Evolutionary conservation across 2,329 filamentous ascomycete species (phyloP), one percentile per base, ranked within the genome.

Genomic region (Trichoderma koningiopsis): DNA sequence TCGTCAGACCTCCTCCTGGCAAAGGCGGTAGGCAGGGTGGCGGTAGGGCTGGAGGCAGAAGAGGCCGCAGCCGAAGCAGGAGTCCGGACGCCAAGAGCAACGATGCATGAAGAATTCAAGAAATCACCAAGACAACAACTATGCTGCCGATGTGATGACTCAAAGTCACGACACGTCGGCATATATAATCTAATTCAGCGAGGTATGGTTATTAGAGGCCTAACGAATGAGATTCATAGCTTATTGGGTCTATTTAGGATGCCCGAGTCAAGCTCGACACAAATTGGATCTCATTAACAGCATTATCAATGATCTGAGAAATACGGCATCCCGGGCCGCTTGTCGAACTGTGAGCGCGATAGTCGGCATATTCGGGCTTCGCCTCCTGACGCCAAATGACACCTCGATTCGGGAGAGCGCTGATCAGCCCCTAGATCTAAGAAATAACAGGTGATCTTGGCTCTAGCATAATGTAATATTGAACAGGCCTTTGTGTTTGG

Each of bases 1-100:
- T 96, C 77, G 92, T 96, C 70, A 84, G 92, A 60, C 92, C 92
- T 69, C 92, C 92, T 19, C 91, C 90, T 11, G 22, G 83, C 68
- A 80, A 81, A 61, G 79, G 78, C 3, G 80, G 79, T 3, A 80
- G 79, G 1, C 76, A 79, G 1, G 77, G 77, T 11, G 77, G 77
- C 13, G 78, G 81, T 37, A 78, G 74, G 4, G 77, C 79, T 3
- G 80, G 81, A 16, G 79, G 81, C 3, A 77, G 83, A 40, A 80
- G 82, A 70, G 81, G 82, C 47, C 75, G 86, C 68, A 85, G 83
- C 72, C 81, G 86, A 57, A 86, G 84, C 74, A 78, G 83, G 55
- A 86, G 84, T 70, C 84, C 84, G 3, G 81, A 77, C 5, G 79
- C 74, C 14, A 81, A 80, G 74, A 78, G 79, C n/a, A 78, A 71